phyloP scores from a whole-genome alignment of 1,139 yeast genomes.

The Lodderomyces jiufengensis region DNA sequence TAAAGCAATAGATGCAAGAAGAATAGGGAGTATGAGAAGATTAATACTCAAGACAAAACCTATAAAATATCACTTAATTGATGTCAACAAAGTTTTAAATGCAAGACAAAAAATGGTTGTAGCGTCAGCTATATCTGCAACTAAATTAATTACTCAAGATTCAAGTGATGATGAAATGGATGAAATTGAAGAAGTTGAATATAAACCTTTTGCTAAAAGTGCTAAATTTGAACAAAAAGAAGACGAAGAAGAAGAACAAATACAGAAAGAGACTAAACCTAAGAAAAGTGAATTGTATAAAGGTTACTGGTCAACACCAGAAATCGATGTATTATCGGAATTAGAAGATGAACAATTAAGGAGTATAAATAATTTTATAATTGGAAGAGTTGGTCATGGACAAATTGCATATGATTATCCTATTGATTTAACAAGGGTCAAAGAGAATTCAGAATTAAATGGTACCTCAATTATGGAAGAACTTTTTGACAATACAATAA shows the following conservation, averaged over 20 bases:
- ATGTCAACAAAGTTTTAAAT: constrained; percentile 41
- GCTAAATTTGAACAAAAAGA: constrained; percentile 11
- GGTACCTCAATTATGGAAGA: constrained; percentile 21
- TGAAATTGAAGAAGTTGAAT: constrained; percentile 18
- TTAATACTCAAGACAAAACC: constrained; percentile 43
- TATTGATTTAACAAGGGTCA: constrained; percentile 59
- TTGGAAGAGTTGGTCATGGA: constrained; percentile 66
- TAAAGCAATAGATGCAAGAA: constrained; percentile 16
- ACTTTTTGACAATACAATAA: constrained; percentile 57
- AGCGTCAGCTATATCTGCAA: constrained; percentile 17
- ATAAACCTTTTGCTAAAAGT: constrained; percentile 3
- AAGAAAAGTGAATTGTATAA: constrained; percentile 15
- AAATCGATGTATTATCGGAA: constrained; percentile 49
- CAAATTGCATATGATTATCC: constrained; percentile 69
- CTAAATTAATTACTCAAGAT: constrained; percentile 16
- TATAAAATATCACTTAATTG: constrained; percentile 39
- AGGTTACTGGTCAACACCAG: constrained; percentile 82
- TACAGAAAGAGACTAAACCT: not conserved
- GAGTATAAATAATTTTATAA: constrained; percentile 61
- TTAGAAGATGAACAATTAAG: constrained; percentile 51
- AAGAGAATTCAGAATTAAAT: constrained; percentile 29
- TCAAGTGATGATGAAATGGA: constrained; percentile 20
- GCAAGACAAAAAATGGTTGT: constrained; percentile 32
- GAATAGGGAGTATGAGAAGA: constrained; percentile 26
- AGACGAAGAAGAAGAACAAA: not conserved